A percentile compares a stretch with the other conserved stretches of the same genome.
Conservation (phyloP, 352 stramenopile genomes). For the Globisporangium spiculum region DNA sequence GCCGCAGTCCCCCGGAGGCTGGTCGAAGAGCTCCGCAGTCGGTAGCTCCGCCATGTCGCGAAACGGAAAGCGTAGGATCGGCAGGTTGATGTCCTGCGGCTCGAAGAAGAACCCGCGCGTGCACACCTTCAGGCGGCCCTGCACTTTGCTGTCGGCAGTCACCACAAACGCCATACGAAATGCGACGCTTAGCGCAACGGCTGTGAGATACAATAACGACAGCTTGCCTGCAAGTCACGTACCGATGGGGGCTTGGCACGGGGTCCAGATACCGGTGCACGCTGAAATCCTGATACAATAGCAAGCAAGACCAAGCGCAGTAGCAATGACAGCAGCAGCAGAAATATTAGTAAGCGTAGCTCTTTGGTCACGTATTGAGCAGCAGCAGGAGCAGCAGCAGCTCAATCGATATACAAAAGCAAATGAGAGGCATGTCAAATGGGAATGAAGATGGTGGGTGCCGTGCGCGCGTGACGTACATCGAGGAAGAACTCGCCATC, state of each 20-base stretch:
- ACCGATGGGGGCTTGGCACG: constrained; percentile 51
- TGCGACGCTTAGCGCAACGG: background rate
- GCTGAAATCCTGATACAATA: constrained; percentile 68
- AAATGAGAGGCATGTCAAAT: background rate
- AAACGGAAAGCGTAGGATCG: constrained; percentile 88
- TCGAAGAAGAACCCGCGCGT: constrained; percentile 92
- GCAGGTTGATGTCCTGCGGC: constrained; percentile 76
- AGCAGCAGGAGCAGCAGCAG: background rate
- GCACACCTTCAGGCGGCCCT: constrained; percentile 84
- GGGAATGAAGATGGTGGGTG: background rate
- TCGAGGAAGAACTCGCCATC: constrained; percentile 95
- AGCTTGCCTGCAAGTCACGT: background rate
- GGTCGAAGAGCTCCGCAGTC: constrained; percentile 51
- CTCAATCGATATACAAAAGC: background rate
- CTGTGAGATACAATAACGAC: background rate
- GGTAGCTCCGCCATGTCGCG: constrained; percentile 69
- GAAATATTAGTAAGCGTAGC: background rate
- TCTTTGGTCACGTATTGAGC: background rate
- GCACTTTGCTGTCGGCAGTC: constrained; percentile 48
- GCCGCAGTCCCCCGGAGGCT: constrained; percentile 34
- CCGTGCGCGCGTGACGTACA: constrained; percentile 31
- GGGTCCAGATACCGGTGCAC: constrained; percentile 73
- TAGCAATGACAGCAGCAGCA: constrained; percentile 7
- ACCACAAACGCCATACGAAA: background rate
- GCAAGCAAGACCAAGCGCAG: background rate